Percentiles rank a stretch among this genome's conserved stretches.
Evolutionary conservation across 805 yeast genomes (phyloP).

Genomic region (Suhomyces sp.): DNA sequence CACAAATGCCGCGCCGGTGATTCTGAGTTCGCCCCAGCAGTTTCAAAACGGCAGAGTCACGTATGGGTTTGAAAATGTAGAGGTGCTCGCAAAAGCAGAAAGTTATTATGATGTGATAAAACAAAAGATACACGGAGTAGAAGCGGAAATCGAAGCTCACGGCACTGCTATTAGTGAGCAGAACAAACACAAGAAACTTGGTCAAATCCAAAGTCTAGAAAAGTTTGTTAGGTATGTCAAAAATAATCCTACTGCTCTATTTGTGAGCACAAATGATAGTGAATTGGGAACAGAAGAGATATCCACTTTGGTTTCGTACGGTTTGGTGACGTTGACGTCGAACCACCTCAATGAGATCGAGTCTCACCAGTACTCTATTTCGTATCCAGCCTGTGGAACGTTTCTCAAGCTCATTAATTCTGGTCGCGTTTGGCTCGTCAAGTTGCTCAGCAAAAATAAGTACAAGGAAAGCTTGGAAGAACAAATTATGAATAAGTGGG

Average conservation of each 20-base stretch:
- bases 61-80: conserved; percentile 44
- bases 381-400: conserved; percentile 52
- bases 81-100: conserved; percentile 29
- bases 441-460: conserved; percentile 32
- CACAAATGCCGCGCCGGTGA: conserved; percentile 44
- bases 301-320: conserved; percentile 34
- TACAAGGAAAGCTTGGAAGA: conserved; percentile 45
- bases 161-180: conserved; percentile 1
- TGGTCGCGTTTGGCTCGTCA: conserved; percentile 45
- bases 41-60: conserved; percentile 35
- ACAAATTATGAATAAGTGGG: conserved; percentile 45
- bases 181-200: conserved; percentile 5
- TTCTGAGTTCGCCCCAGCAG: conserved; percentile 34
- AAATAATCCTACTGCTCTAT: conserved; percentile 27
- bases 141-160: conserved; percentile 1
- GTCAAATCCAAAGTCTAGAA: conserved; percentile 13
- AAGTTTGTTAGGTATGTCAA: conserved; percentile 22
- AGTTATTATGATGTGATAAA: conserved; percentile 21
- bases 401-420: conserved; percentile 42
- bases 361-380: conserved; percentile 36
- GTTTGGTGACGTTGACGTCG: conserved; percentile 45
- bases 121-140: conserved; percentile 6
- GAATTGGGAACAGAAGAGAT: conserved; percentile 23
- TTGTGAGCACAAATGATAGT: conserved; percentile 18
- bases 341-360: conserved; percentile 44